A percentile compares a stretch with the other conserved stretches of the same genome.
Conservation (phyloP, 768 basidiomycete species). For the Mycena indigotica region DNA sequence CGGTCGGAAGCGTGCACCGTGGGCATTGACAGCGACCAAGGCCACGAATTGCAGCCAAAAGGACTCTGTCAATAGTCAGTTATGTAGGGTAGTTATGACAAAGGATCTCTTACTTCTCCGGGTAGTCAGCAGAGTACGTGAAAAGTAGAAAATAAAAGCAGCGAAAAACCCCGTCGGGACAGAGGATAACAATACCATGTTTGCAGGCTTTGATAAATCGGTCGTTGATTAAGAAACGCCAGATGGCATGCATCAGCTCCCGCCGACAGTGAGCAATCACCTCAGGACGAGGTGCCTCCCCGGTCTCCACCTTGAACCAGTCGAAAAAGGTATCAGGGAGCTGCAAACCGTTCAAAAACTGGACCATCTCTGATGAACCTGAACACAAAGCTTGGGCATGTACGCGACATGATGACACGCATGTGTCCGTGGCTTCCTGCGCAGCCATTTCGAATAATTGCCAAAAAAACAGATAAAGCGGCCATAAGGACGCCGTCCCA, state of each 20-base stretch:
- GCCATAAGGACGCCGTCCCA: constrained; percentile 43
- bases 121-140: constrained; percentile 7
- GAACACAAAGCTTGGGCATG: constrained; percentile 41
- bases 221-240: constrained; percentile 1
- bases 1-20: constrained; percentile 28
- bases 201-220: constrained; percentile 1
- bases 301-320: background rate
- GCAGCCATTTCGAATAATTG: constrained; percentile 43
- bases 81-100: background rate
- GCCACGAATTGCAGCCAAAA: constrained; percentile 26
- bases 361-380: no score
- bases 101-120: background rate
- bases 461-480: constrained; percentile 43
- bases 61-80: constrained; percentile 26
- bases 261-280: constrained; percentile 1
- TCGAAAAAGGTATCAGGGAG: constrained; percentile 29
- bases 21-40: constrained; percentile 36
- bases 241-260: constrained; percentile 1
- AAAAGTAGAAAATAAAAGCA: constrained; percentile 1
- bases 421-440: constrained; percentile 27
- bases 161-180: background rate
- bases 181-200: constrained; percentile 1
- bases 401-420: constrained; percentile 40
- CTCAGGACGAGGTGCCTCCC: background rate
- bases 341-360: constrained; percentile 15